These are phyloP conservation scores for Xylariaceae sp. DNA, from an alignment of 2,329 filamentous ascomycete species.

Conservation along the genomic window DNA sequence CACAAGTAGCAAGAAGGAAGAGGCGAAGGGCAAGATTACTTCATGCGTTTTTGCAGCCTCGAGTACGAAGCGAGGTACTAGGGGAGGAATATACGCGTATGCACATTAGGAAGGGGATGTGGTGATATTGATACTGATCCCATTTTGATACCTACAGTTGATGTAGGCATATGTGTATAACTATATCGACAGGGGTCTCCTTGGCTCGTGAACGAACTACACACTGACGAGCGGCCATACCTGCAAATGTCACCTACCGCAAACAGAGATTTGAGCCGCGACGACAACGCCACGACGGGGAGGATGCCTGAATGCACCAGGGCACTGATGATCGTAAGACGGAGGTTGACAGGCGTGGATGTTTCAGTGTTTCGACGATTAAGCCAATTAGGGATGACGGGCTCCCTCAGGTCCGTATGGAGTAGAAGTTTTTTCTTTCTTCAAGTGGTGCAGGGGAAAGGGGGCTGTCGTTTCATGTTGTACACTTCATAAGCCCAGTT, in stretches of 20 bases:
- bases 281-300: neutral
- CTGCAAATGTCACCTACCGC: constrained; percentile 12
- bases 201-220: neutral
- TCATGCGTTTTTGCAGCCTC: constrained; percentile 1
- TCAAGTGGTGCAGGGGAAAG: constrained; percentile 13
- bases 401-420: constrained; percentile 15
- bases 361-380: constrained; percentile 25
- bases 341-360: too few species aligned
- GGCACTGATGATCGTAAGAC: too few species aligned
- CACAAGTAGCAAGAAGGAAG: constrained; percentile 3
- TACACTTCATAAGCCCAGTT: neutral
- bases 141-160: too few species aligned
- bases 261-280: constrained; percentile 10
- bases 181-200: too few species aligned
- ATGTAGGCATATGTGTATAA: too few species aligned
- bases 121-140: too few species aligned
- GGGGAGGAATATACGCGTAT: too few species aligned
- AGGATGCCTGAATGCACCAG: too few species aligned
- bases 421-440: constrained; percentile 20
- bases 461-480: constrained; percentile 21
- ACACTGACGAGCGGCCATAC: too few species aligned
- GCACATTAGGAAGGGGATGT: too few species aligned
- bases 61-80: neutral
- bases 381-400: constrained; percentile 14
- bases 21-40: constrained; percentile 6